These are phyloP conservation scores for Botrytis hyacinthi DNA, from an alignment of 2,329 filamentous ascomycete species.

Conservation along the genomic window DNA sequence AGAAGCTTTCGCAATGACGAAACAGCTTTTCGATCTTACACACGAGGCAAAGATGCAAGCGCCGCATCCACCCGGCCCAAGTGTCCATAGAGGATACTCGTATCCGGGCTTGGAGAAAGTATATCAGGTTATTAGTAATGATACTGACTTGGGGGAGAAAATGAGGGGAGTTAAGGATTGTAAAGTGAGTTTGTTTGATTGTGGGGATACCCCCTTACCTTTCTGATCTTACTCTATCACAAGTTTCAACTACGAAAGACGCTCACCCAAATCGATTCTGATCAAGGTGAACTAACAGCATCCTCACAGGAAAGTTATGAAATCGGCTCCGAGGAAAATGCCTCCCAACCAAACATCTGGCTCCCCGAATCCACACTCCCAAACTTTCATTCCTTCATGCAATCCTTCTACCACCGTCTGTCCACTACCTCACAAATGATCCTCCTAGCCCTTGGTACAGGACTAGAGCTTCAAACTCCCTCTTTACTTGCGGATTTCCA, in stretches of 20 bases:
- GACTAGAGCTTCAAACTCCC: slow-evolving; percentile 48
- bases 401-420: slow-evolving; percentile 49
- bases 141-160: slow-evolving; percentile 44
- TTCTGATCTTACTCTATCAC: neutral
- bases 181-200: slow-evolving; percentile 43
- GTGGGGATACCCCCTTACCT: too few species aligned
- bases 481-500: slow-evolving; percentile 50
- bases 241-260: neutral
- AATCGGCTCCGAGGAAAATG: slow-evolving; percentile 48
- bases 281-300: neutral
- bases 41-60: slow-evolving; percentile 48
- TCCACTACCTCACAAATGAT: slow-evolving; percentile 45
- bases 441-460: slow-evolving; percentile 46
- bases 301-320: slow-evolving; percentile 49
- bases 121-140: slow-evolving; percentile 45
- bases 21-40: slow-evolving; percentile 46
- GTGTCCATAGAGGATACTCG: slow-evolving; percentile 54
- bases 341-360: slow-evolving; percentile 50
- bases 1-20: slow-evolving; percentile 46
- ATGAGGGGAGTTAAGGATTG: slow-evolving; percentile 49
- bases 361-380: slow-evolving; percentile 46
- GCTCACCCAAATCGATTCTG: neutral
- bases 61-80: slow-evolving; percentile 49
- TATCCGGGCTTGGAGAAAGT: slow-evolving; percentile 55
- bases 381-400: slow-evolving; percentile 49